A percentile compares a stretch with the other conserved stretches of the same genome.
Conservation (phyloP, 2,329 filamentous ascomycete genomes). For the Onygena corvina region DNA sequence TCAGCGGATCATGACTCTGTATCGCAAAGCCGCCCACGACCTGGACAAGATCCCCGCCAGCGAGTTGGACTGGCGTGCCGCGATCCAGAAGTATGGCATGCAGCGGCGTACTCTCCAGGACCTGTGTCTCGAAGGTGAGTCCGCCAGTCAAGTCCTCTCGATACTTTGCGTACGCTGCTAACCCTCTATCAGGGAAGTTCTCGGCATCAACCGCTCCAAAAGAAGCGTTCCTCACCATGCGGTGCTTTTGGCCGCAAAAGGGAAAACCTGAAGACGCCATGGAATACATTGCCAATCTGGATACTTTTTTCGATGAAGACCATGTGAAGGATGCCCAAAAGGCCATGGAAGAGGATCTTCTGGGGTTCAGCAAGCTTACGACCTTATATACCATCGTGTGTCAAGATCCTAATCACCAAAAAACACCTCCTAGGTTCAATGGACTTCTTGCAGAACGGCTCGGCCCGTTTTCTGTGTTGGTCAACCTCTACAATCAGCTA, state of each 20-base stretch:
- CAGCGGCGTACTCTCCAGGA: conserved; percentile 6
- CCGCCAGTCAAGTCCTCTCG: not conserved
- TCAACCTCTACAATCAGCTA: conserved; percentile 11
- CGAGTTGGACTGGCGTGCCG: conserved; percentile 11
- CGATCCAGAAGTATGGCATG: conserved; percentile 11
- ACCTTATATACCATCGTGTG: conserved; percentile 13
- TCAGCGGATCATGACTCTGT: not conserved
- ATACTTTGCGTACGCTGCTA: not conserved
- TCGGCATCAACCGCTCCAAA: conserved; percentile 14
- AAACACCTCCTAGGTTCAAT: conserved; percentile 8
- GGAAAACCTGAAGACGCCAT: conserved; percentile 5
- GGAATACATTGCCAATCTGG: conserved; percentile 12
- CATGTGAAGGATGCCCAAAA: conserved; percentile 9
- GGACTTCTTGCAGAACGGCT: conserved; percentile 10
- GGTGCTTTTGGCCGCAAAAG: conserved; percentile 13
- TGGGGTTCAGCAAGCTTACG: conserved; percentile 12
- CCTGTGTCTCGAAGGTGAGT: conserved; percentile 6
- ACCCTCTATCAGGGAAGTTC: conserved; percentile 10
- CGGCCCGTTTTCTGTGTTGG: conserved; percentile 12
- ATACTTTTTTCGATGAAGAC: conserved; percentile 13
- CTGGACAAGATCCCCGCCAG: conserved; percentile 12
- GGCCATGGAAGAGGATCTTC: conserved; percentile 9
- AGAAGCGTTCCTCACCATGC: conserved; percentile 14
- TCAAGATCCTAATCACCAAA: conserved; percentile 9
- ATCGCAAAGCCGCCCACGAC: conserved; percentile 11